Conservation (phyloP, 129 eudicot genomes). For the Centaurea solstitialis region DNA sequence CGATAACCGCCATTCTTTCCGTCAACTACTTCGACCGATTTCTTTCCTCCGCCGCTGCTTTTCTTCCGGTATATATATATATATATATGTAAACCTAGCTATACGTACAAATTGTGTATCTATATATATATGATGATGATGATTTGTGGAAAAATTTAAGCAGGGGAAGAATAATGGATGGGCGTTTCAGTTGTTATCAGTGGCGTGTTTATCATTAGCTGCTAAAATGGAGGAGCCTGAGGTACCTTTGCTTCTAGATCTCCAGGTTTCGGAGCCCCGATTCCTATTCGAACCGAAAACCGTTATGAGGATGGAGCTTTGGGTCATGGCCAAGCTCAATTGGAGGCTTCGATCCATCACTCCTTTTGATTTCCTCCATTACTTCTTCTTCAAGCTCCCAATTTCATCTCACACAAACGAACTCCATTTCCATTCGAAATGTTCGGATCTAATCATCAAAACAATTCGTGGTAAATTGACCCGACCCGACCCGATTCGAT, state of each 20-base stretch:
- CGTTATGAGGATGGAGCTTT: slow-evolving; percentile 62
- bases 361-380: slow-evolving; percentile 53
- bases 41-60: slow-evolving; percentile 27
- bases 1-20: slow-evolving; percentile 58
- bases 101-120: neutral
- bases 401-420: neutral
- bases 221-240: slow-evolving; percentile 63
- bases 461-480: slow-evolving; percentile 52
- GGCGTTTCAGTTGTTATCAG: slow-evolving; percentile 55
- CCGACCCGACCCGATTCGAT: neutral
- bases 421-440: slow-evolving; percentile 11
- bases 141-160: neutral
- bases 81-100: neutral
- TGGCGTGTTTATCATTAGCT: slow-evolving; percentile 62
- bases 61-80: slow-evolving; percentile 29
- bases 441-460: slow-evolving; percentile 53
- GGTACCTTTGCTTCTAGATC: slow-evolving; percentile 50
- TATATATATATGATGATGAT: neutral
- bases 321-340: slow-evolving; percentile 49
- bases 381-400: slow-evolving; percentile 42
- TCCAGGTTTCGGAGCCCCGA: slow-evolving; percentile 45
- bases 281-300: slow-evolving; percentile 51
- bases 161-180: slow-evolving; percentile 45
- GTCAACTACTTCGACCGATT: slow-evolving; percentile 69
- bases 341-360: slow-evolving; percentile 63